Percentiles rank a stretch among this genome's conserved stretches.
Evolutionary conservation across 352 stramenopile species (phyloP).

Genomic region (Phytophthora foliorum): DNA sequence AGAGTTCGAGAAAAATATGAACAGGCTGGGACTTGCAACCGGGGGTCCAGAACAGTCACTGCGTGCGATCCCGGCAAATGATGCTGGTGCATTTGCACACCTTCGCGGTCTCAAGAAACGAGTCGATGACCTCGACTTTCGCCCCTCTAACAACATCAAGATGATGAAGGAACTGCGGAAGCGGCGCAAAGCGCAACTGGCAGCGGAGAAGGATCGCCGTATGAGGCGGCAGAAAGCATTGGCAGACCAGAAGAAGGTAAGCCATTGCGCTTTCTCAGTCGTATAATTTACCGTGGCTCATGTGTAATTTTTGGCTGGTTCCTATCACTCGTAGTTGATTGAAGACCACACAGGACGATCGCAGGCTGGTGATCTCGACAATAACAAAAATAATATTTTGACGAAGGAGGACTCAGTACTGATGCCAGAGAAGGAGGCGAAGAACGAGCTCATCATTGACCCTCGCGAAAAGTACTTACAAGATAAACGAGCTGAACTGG

Average conservation of each 20-base stretch:
- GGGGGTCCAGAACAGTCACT: slow-evolving; percentile 30
- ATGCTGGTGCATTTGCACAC: slow-evolving; percentile 53
- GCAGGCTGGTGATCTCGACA: not conserved
- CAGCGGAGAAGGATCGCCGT: slow-evolving; percentile 72
- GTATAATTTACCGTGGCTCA: not conserved
- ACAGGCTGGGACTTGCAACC: slow-evolving; percentile 54
- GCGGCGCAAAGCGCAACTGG: slow-evolving; percentile 70
- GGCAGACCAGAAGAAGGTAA: slow-evolving; percentile 52
- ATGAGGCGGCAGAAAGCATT: slow-evolving; percentile 57
- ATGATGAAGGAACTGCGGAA: slow-evolving; percentile 88
- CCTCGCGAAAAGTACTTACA: slow-evolving; percentile 53
- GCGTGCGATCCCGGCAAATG: slow-evolving; percentile 49
- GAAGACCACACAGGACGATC: slow-evolving; percentile 5
- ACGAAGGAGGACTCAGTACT: not conserved
- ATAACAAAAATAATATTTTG: slow-evolving; percentile 10
- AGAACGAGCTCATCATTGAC: slow-evolving; percentile 6
- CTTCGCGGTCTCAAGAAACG: slow-evolving; percentile 53
- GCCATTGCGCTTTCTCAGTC: not conserved
- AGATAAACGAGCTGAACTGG: slow-evolving; percentile 50
- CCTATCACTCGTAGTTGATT: slow-evolving; percentile 11
- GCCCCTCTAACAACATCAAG: slow-evolving; percentile 80
- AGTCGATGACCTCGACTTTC: slow-evolving; percentile 68
- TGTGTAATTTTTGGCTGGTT: not conserved
- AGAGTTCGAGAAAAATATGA: slow-evolving; percentile 77
- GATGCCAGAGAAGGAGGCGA: not conserved